These are phyloP conservation scores for Harrya chromipes DNA, from an alignment of 768 basidiomycete genomes.

Conservation along the genomic window DNA sequence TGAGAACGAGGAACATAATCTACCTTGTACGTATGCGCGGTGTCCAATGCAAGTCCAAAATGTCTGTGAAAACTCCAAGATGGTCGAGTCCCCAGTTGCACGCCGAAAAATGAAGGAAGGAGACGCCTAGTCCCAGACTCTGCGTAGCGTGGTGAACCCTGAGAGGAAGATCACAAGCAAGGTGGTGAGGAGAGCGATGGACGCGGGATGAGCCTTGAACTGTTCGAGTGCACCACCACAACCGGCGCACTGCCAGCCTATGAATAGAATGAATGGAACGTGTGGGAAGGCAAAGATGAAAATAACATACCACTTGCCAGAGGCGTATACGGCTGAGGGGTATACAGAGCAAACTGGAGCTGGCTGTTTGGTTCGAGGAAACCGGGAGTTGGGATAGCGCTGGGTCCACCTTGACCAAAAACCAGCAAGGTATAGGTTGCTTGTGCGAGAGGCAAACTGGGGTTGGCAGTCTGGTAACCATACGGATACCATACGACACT, in stretches of 20 bases:
- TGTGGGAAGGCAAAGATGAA: background rate
- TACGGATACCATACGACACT: constrained; percentile 59
- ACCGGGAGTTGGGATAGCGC: constrained; percentile 46
- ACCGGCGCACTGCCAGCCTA: constrained; percentile 30
- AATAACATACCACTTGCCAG: constrained; percentile 39
- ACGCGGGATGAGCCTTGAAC: constrained; percentile 30
- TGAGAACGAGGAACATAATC: constrained; percentile 20
- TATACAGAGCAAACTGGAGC: constrained; percentile 61
- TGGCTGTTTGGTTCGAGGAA: constrained; percentile 50
- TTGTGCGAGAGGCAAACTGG: constrained; percentile 54
- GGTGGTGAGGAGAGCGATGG: constrained; percentile 33
- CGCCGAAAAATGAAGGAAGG: background rate
- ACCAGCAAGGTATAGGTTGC: constrained; percentile 60
- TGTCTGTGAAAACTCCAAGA: constrained; percentile 22
- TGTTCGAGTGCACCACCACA: constrained; percentile 32
- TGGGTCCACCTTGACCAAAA: constrained; percentile 53
- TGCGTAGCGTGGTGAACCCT: constrained; percentile 34
- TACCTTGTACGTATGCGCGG: constrained; percentile 29
- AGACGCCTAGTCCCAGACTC: constrained; percentile 24
- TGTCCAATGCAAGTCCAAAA: constrained; percentile 31
- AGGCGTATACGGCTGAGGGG: constrained; percentile 53
- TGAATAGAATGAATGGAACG: background rate
- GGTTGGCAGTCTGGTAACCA: constrained; percentile 47
- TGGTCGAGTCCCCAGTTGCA: constrained; percentile 1
- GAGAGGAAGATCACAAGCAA: constrained; percentile 31